Conservation (phyloP, 805 yeast genomes). For the Pichia occidentalis region DNA sequence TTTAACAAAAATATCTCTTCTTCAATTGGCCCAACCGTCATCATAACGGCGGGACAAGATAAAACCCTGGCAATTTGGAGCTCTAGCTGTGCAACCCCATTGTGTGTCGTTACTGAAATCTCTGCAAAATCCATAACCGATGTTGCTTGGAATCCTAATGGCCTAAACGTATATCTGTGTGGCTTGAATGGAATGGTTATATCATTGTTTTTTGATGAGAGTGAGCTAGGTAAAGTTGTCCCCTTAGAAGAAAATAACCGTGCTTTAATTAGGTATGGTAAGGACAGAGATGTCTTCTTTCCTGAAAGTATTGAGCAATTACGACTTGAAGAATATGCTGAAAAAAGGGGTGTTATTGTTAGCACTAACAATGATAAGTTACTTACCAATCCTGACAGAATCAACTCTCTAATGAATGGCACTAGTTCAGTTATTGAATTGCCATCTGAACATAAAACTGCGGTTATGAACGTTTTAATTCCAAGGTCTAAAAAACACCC, state of each 20-base stretch:
- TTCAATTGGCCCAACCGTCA: constrained; percentile 41
- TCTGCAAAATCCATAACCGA: constrained; percentile 79
- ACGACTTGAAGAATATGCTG: constrained; percentile 59
- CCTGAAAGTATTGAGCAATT: constrained; percentile 85
- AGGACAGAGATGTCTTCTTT: constrained; percentile 76
- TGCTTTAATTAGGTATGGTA: constrained; percentile 78
- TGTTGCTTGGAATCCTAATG: constrained; percentile 82
- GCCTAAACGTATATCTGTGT: constrained; percentile 62
- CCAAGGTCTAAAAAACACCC: constrained; percentile 30
- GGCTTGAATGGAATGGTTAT: constrained; percentile 83
- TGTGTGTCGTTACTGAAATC: constrained; percentile 73
- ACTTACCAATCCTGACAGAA: constrained; percentile 18
- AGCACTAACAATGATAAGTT: neutral
- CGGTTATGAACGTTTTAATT: constrained; percentile 22
- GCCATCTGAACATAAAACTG: neutral
- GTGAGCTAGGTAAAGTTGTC: constrained; percentile 54
- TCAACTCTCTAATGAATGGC: constrained; percentile 38
- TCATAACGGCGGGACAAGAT: constrained; percentile 98
- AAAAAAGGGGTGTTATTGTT: constrained; percentile 10
- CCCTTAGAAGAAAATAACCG: constrained; percentile 62
- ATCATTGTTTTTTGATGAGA: constrained; percentile 52
- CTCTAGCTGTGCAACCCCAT: constrained; percentile 67
- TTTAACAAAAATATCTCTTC: no score
- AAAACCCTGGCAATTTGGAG: constrained; percentile 84
- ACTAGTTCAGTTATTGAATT: neutral